Conservation (phyloP, 768 basidiomycete genomes). For the Agaricus bisporus region DNA sequence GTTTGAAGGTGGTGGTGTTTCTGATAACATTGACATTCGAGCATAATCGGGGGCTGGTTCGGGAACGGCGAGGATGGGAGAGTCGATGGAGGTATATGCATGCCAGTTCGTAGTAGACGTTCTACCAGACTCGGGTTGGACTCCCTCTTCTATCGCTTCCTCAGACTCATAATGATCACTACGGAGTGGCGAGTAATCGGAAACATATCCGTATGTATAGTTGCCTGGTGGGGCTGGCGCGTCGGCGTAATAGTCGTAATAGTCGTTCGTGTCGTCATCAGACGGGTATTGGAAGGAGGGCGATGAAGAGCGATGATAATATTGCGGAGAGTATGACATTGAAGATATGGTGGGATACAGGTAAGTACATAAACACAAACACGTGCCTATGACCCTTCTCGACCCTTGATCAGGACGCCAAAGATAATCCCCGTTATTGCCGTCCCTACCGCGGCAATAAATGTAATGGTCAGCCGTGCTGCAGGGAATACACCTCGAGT, state of each 20-base stretch:
- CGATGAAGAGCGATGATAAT: too few species aligned
- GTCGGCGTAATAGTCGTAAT: too few species aligned
- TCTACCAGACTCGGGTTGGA: background rate
- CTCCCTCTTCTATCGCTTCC: background rate
- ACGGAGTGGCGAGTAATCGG: too few species aligned
- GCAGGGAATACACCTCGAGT: constrained; percentile 8
- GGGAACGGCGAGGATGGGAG: constrained; percentile 35
- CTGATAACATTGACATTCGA: constrained; percentile 34
- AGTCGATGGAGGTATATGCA: constrained; percentile 17
- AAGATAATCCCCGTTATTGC: background rate
- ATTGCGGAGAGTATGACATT: too few species aligned
- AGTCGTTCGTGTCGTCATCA: too few species aligned
- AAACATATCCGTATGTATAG: too few species aligned
- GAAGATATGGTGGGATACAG: background rate
- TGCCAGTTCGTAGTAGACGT: background rate
- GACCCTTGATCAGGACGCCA: background rate
- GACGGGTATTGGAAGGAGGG: too few species aligned
- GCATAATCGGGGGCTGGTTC: constrained; percentile 40
- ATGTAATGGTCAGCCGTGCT: constrained; percentile 4
- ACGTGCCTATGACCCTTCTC: background rate
- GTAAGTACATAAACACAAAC: background rate
- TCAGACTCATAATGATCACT: too few species aligned
- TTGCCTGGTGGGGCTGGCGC: too few species aligned
- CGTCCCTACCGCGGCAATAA: background rate
- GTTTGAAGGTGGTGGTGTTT: constrained; percentile 32